These are phyloP conservation scores for Solanum etuberosum DNA, from an alignment of 257 asterid species.

Conservation along the genomic window DNA sequence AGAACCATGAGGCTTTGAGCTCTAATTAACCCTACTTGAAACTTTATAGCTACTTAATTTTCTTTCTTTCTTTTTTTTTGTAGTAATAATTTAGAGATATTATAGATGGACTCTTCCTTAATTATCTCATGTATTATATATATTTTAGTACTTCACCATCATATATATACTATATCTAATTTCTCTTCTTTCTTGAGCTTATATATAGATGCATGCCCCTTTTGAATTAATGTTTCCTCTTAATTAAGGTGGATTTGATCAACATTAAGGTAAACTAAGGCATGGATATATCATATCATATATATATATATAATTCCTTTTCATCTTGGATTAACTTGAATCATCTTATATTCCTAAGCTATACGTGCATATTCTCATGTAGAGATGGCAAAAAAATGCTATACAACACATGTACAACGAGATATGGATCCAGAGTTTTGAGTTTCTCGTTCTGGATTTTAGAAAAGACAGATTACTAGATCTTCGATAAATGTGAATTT, in stretches of 20 bases:
- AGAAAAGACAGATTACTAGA: neutral
- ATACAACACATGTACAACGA: neutral
- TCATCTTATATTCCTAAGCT: neutral
- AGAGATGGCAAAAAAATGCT: neutral
- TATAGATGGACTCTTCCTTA: neutral
- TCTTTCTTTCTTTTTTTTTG: neutral
- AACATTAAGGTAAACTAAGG: neutral
- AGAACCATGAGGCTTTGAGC: conserved; percentile 9
- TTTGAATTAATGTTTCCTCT: neutral
- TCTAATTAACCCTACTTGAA: neutral
- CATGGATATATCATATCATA: neutral
- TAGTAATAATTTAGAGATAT: neutral
- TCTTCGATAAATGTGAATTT: neutral
- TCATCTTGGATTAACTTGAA: neutral
- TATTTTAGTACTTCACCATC: neutral
- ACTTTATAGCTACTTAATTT: neutral
- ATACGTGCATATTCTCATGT: neutral
- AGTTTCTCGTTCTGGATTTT: neutral
- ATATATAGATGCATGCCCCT: neutral
- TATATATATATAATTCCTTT: neutral
- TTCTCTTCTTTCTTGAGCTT: neutral
- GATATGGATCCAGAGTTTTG: neutral
- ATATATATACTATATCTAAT: neutral
- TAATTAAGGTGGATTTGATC: neutral
- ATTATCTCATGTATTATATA: neutral